These are phyloP conservation scores for Phialophora expanda DNA, from an alignment of 2,329 filamentous ascomycete genomes.

Conservation along the genomic window DNA sequence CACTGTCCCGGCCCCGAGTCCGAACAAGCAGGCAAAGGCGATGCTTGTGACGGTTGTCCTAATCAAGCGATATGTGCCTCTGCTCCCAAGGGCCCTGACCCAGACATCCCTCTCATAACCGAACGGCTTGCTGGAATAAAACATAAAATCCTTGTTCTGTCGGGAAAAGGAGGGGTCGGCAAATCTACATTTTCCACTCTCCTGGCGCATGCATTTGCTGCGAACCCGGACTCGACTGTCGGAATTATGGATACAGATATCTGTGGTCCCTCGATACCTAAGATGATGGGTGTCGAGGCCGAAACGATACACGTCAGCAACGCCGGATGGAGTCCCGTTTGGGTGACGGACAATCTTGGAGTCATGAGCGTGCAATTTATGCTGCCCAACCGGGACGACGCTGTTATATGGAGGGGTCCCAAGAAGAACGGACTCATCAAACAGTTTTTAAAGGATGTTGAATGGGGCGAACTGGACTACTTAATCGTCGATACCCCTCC, in stretches of 20 bases:
- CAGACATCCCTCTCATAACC: slow-evolving; percentile 87
- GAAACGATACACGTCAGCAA: slow-evolving; percentile 92
- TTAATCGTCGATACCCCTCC: slow-evolving; percentile 94
- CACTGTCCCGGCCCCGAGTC: slow-evolving; percentile 82
- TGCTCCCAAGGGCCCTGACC: slow-evolving; percentile 92
- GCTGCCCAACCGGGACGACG: slow-evolving; percentile 90
- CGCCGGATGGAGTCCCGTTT: slow-evolving; percentile 91
- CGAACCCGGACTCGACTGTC: slow-evolving; percentile 76
- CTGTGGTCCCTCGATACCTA: slow-evolving; percentile 92
- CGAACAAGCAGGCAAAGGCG: slow-evolving; percentile 64
- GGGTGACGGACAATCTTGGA: slow-evolving; percentile 90
- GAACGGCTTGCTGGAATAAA: slow-evolving; percentile 78
- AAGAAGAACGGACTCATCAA: slow-evolving; percentile 99
- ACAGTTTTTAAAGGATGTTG: slow-evolving; percentile 95
- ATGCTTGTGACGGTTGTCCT: slow-evolving; percentile 91
- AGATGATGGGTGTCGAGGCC: slow-evolving; percentile 89
- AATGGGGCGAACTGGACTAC: slow-evolving; percentile 95
- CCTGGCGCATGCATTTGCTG: slow-evolving; percentile 85
- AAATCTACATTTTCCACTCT: slow-evolving; percentile 93
- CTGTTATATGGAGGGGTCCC: slow-evolving; percentile 94
- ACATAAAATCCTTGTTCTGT: slow-evolving; percentile 92
- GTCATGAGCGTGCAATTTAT: slow-evolving; percentile 99
- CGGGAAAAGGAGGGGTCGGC: slow-evolving; percentile 93
- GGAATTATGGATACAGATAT: slow-evolving; percentile 99
- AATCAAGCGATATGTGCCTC: slow-evolving; percentile 96